These are phyloP conservation scores for Insectozyma bohioensis DNA, from an alignment of 1,139 yeast species.

Conservation along the genomic window DNA sequence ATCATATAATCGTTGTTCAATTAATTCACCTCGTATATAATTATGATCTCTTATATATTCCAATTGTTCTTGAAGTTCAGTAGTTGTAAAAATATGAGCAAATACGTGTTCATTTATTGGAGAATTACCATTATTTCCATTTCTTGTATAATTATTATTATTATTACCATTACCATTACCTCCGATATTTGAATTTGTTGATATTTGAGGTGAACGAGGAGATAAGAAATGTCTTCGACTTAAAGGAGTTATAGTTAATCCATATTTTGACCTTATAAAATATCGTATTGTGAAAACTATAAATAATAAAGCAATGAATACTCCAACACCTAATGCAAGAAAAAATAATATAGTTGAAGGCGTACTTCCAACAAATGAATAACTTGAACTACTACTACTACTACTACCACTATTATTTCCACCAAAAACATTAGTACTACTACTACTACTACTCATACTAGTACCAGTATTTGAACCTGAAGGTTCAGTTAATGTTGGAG, in stretches of 20 bases:
- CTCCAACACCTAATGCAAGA: conserved; percentile 63
- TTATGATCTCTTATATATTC: conserved; percentile 35
- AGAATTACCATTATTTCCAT: background rate
- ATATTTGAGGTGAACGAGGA: background rate
- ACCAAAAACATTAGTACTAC: background rate
- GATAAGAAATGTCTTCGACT: conserved; percentile 13
- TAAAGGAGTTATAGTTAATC: conserved; percentile 49
- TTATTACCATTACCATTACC: background rate
- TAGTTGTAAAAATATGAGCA: conserved; percentile 12
- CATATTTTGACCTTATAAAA: conserved; percentile 55
- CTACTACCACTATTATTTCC: background rate
- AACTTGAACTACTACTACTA: background rate
- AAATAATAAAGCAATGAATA: conserved; percentile 53
- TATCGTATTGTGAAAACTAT: conserved; percentile 60
- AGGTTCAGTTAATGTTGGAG: background rate
- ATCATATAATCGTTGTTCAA: conserved; percentile 25
- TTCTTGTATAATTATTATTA: no score
- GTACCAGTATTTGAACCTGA: background rate
- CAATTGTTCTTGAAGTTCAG: conserved; percentile 37
- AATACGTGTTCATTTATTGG: conserved; percentile 9
- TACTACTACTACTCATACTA: background rate
- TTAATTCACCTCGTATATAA: conserved; percentile 29
- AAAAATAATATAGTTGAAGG: conserved; percentile 65
- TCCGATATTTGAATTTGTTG: no score
- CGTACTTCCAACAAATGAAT: conserved; percentile 31